Percentiles rank a stretch among this genome's conserved stretches.
These are phyloP conservation scores for Fusarium albidum DNA, from an alignment of 2,329 filamentous ascomycete genomes.

Conservation along the genomic window DNA sequence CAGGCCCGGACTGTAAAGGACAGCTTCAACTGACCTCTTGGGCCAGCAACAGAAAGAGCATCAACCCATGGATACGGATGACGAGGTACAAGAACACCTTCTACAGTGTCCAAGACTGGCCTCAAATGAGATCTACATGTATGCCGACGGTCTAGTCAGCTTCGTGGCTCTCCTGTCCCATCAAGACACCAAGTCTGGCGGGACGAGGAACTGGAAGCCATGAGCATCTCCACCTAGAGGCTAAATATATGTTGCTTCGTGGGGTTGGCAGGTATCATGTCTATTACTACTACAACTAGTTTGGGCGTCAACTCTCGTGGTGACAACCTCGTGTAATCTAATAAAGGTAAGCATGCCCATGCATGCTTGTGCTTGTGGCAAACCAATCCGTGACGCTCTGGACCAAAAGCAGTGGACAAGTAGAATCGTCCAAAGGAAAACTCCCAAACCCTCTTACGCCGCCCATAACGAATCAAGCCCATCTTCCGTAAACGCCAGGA, in stretches of 20 bases:
- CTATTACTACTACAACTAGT: slow-evolving; percentile 43
- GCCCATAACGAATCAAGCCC: slow-evolving; percentile 26
- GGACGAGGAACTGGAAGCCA: slow-evolving; percentile 1
- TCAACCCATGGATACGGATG: too few species aligned
- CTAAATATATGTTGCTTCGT: too few species aligned
- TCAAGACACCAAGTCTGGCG: neutral
- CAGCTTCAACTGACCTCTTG: too few species aligned
- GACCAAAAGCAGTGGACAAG: slow-evolving; percentile 24
- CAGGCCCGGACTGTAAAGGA: too few species aligned
- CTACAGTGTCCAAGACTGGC: neutral
- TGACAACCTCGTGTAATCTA: slow-evolving; percentile 36
- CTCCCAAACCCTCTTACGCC: slow-evolving; percentile 29
- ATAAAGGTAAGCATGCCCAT: slow-evolving; percentile 22
- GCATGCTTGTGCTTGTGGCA: slow-evolving; percentile 31
- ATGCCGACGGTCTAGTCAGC: slow-evolving; percentile 1
- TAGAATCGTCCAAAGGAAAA: slow-evolving; percentile 14
- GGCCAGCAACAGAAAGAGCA: too few species aligned
- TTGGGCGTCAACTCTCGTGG: slow-evolving; percentile 28
- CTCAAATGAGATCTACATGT: slow-evolving; percentile 3
- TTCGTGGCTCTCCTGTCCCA: slow-evolving; percentile 7
- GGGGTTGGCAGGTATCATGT: slow-evolving; percentile 36
- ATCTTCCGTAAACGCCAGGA: slow-evolving; percentile 28
- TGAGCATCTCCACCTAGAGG: too few species aligned
- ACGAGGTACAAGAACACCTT: too few species aligned
- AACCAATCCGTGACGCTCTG: slow-evolving; percentile 37